Conservation (phyloP, 345 rosid species). For the Draba incana region DNA sequence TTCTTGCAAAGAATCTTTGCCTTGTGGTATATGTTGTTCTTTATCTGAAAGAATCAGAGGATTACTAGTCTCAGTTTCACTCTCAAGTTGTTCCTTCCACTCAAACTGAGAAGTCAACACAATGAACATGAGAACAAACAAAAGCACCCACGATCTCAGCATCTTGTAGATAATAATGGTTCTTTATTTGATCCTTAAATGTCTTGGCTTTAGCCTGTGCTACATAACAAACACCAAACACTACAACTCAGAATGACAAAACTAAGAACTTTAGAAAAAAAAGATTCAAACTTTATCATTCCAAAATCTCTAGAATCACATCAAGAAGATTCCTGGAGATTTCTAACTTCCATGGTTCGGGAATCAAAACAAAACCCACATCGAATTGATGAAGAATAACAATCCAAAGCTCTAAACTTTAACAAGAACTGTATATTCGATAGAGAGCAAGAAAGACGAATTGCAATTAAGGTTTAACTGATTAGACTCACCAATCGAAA, state of each 20-base stretch:
- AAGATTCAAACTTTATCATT: not conserved
- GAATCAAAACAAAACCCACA: no score
- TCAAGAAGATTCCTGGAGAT: not conserved
- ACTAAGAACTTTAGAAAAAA: not conserved
- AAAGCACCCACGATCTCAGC: constrained; percentile 75
- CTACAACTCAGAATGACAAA: not conserved
- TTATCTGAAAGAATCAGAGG: constrained; percentile 36
- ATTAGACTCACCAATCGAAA: constrained; percentile 27
- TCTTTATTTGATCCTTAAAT: not conserved
- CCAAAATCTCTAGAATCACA: not conserved
- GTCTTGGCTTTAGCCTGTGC: constrained; percentile 37
- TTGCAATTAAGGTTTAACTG: not conserved
- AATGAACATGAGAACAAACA: constrained; percentile 60
- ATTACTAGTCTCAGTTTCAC: constrained; percentile 55
- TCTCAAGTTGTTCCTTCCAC: constrained; percentile 73
- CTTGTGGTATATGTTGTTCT: constrained; percentile 47
- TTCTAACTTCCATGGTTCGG: no score
- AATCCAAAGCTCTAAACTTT: no score
- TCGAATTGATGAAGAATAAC: no score
- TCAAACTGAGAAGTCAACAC: constrained; percentile 73
- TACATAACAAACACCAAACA: constrained; percentile 26
- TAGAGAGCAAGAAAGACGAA: not conserved
- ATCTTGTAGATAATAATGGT: constrained; percentile 39
- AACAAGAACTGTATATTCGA: no score
- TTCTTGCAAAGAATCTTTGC: constrained; percentile 61